These are phyloP conservation scores for Cyclotella distinguenda DNA, from an alignment of 108 stramenopile genomes.

Conservation along the genomic window DNA sequence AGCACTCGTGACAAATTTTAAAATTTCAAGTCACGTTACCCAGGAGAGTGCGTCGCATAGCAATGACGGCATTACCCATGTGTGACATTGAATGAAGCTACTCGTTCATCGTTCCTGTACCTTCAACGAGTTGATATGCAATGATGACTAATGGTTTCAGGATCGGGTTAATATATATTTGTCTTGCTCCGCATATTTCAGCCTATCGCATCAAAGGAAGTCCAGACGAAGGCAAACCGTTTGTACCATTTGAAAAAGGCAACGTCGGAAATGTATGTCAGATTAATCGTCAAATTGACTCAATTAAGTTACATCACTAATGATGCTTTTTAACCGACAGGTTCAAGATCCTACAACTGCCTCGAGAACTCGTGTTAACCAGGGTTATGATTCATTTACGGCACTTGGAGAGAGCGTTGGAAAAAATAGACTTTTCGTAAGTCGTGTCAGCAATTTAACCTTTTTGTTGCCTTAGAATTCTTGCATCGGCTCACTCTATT, in stretches of 20 bases:
- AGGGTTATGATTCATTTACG: slow-evolving; percentile 23
- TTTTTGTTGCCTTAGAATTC: background rate
- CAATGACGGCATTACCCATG: no score
- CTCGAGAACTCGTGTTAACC: slow-evolving; percentile 20
- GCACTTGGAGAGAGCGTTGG: slow-evolving; percentile 25
- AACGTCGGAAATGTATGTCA: slow-evolving; percentile 33
- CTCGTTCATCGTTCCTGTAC: no score
- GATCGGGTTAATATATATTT: no score
- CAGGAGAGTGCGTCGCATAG: no score
- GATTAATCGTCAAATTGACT: background rate
- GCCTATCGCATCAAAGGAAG: slow-evolving; percentile 46
- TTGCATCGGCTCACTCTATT: no score
- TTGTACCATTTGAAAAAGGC: slow-evolving; percentile 46
- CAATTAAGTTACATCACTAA: background rate
- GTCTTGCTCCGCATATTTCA: background rate
- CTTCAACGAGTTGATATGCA: no score
- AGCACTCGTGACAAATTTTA: no score
- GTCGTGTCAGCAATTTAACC: background rate
- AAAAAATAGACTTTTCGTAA: slow-evolving; percentile 24
- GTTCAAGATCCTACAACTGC: slow-evolving; percentile 24
- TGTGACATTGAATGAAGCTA: no score
- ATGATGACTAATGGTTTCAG: no score
- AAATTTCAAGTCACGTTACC: no score
- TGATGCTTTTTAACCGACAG: background rate
- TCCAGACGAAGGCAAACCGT: slow-evolving; percentile 35